phyloP scores from a whole-genome alignment of 2,329 filamentous ascomycete species.

The Aspergillus tubingensis region DNA sequence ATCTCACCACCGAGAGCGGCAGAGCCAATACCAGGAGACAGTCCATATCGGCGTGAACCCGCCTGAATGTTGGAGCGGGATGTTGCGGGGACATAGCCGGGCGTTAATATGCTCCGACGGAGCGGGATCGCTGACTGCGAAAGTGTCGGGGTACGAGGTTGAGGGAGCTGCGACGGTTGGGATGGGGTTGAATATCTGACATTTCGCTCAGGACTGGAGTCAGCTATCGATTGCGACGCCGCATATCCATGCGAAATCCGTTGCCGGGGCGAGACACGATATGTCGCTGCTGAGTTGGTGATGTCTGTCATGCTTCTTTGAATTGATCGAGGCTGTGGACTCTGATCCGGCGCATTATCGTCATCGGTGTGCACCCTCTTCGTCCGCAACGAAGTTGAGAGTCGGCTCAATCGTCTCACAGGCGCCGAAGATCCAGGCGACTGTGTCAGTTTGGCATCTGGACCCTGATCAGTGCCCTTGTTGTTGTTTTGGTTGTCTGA shows the following conservation, averaged over 20 bases:
- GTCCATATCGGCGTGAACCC: constrained; percentile 43
- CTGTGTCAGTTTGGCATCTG: constrained; percentile 14
- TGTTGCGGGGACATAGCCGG: constrained; percentile 38
- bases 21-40: constrained; percentile 21
- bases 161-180: constrained; percentile 26
- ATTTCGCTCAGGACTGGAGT: constrained; percentile 26
- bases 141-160: constrained; percentile 34
- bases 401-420: constrained; percentile 42
- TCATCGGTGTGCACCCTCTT: constrained; percentile 42
- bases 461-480: constrained; percentile 8
- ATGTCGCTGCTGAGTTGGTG: constrained; percentile 29
- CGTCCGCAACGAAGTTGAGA: constrained; percentile 42
- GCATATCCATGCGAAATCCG: constrained; percentile 34
- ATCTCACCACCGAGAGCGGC: constrained; percentile 19
- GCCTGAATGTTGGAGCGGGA: constrained; percentile 44
- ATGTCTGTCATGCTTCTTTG: constrained; percentile 48
- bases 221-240: constrained; percentile 27
- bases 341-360: constrained; percentile 33
- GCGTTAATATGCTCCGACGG: constrained; percentile 40
- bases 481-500: constrained; percentile 12
- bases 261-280: constrained; percentile 36
- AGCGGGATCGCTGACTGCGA: constrained; percentile 39
- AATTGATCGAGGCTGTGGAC: constrained; percentile 38
- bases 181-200: constrained; percentile 25
- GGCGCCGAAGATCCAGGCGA: constrained; percentile 27